Base-by-base conservation (phyloP, 306 rosid genomes). In the Cucurbita pepo region DNA sequence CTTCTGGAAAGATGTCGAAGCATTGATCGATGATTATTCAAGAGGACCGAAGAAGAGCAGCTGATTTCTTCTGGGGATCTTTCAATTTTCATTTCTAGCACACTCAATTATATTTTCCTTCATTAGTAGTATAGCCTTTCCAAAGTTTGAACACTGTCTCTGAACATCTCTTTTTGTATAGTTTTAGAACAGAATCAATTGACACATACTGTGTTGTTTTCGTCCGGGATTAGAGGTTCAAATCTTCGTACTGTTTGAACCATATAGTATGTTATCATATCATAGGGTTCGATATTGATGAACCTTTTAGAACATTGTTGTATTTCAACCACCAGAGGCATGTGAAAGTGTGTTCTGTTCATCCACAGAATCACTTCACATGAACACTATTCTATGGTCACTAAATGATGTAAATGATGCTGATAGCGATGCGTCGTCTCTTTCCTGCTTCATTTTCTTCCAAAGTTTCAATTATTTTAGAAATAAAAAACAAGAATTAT, bases 1-100 rank as follows among this genome's bases (percentile, higher is more conserved):
- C 44, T 83, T 86, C 76, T 86, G 89, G 89, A 83, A 79, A 74
- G 89, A 86, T 45, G 83, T 86, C 12, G 85, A 81, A 72, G 81
- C 79, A 1, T 64, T 86, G 40, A 53, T 83, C 4, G 71, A 77
- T 34, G 76, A 81, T 22, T 83, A 86, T 62, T 66, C 73, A 51
- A 81, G 58, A 77, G 87, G 81, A 77, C 87, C 87, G 3, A 86
- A 83, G 79, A 86, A 86, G 83, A 53, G 52, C 72, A 79, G 81
- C 72, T 86, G 82, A 86, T 71, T 54, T 56, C 56, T 30, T 69
- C 34, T 21, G 7, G 53, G 59, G 43, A 30, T 69, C 74, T 34
- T 51, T 69, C 56, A 69, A 13, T 69, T 48, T 44, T 69, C 25
- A 69, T 48, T 51, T 5, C 59, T 22, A 48, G 56, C 11, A 69